Percentiles rank a stretch among this genome's conserved stretches.
Evolutionary conservation across 768 basidiomycete genomes (phyloP).

Genomic region (Boletus subcaerulescens): DNA sequence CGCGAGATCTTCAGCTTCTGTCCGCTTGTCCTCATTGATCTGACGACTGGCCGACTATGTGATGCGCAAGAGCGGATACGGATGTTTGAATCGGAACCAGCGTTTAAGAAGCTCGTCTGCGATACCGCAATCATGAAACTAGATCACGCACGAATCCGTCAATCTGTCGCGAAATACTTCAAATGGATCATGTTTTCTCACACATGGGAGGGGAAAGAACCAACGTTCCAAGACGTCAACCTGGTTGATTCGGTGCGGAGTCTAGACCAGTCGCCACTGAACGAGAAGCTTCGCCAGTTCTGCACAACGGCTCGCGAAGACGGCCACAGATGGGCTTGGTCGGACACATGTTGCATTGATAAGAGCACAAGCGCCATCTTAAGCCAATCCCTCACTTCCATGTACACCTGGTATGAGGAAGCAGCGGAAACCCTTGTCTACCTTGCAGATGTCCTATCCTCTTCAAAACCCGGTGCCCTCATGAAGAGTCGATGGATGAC

Average conservation of each 20-base stretch:
- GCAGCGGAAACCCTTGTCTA: neutral
- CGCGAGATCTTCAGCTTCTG: neutral
- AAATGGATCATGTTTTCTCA: neutral
- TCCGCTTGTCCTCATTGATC: neutral
- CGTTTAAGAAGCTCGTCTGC: neutral
- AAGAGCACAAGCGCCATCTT: neutral
- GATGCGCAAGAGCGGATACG: neutral
- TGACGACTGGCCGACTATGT: neutral
- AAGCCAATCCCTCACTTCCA: neutral
- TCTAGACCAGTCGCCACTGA: neutral
- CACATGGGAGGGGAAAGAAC: neutral
- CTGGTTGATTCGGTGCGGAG: neutral
- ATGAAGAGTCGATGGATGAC: constrained; percentile 4
- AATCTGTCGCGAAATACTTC: neutral
- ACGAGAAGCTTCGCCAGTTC: neutral
- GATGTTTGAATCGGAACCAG: neutral
- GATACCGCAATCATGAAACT: neutral
- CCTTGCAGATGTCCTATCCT: neutral
- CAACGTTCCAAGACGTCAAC: neutral
- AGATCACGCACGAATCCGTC: neutral
- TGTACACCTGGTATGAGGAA: neutral
- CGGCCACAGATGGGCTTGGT: neutral
- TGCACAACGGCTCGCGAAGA: neutral
- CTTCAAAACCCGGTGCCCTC: neutral
- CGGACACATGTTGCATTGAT: neutral